These are phyloP conservation scores for Saururus chinensis DNA, from an alignment of 164 flowering plant species.

Conservation along the genomic window DNA sequence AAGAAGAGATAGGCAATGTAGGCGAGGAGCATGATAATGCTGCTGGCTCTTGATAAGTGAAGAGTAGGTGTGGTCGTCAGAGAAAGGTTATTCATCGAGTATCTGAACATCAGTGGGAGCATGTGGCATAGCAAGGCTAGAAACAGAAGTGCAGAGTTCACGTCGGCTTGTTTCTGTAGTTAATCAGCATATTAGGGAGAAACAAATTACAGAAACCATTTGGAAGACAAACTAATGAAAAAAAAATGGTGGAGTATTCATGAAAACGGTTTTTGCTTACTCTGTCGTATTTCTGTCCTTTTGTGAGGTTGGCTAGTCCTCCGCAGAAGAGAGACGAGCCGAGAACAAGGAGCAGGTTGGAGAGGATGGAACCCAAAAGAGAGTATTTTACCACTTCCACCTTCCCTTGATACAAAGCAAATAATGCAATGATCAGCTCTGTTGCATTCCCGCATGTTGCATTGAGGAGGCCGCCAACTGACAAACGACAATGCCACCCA, in stretches of 20 bases:
- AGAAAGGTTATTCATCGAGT: conserved; percentile 11
- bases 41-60: conserved; percentile 54
- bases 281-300: conserved; percentile 65
- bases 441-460: conserved; percentile 99
- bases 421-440: conserved; percentile 81
- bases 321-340: conserved; percentile 88
- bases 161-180: conserved; percentile 79
- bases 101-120: conserved; percentile 56
- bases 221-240: too few species aligned
- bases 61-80: conserved; percentile 25
- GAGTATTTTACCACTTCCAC: conserved; percentile 73
- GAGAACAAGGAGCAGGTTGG: conserved; percentile 85
- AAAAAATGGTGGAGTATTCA: not conserved
- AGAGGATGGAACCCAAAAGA: conserved; percentile 83
- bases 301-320: conserved; percentile 45
- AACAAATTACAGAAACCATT: not conserved
- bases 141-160: conserved; percentile 57
- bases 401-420: conserved; percentile 50
- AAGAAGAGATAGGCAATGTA: conserved; percentile 63
- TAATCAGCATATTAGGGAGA: not conserved
- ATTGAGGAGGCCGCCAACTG: conserved; percentile 92
- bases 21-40: conserved; percentile 74
- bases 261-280: conserved; percentile 28
- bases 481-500: not conserved
- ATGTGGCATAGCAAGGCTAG: conserved; percentile 62